Evolutionary conservation across 306 rosid species (phyloP), one percentile per base, ranked within the genome.

Genomic region (Quercus glauca): DNA sequence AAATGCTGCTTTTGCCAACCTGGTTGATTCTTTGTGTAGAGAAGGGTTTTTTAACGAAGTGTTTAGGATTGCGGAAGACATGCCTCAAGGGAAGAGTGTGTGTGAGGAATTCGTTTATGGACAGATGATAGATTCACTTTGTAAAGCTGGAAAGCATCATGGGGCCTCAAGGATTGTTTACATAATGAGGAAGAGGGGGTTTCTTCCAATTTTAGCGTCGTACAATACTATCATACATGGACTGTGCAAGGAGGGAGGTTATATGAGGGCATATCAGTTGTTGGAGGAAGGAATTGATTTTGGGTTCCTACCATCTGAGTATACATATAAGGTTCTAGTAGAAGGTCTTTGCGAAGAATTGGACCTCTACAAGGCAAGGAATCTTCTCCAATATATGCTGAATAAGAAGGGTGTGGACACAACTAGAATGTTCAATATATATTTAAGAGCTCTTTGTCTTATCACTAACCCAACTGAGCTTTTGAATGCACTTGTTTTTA

Each of bases 101-200:
- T 6, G 78, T 1, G 89, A 87, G 85, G 92, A 92, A 31, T 89
- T 86, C 82, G 84, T 91, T 74, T 88, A 86, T 78, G 88, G 80
- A 3, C 95, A 89, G 86, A 86, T 89, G 90, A 89, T 94, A 37
- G 95, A 94, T 76, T 92, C 99, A n/a, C 92, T 92, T 18, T 94
- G 99, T 61, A 91, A 87, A 79, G 87, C 84, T 28, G 88, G 90
- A 74, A 88, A 91, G 72, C 59, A 87, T 90, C 88, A 91, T 57
- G 95, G 87, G 29, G 91, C 97, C 17, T 87, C 97, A 6, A 90
- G 99, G 85, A 84, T 94, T 77, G 92, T 85, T 41, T 92, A 92
- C 57, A 68, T 90, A 28, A 90, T 92, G 99, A 90, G 87, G 86
- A 90, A 78, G 60, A 84, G 80, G 72, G 92, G 97, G 7, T 76